These are phyloP conservation scores for Sambucus nigra DNA, from an alignment of 129 eudicot genomes.

Conservation along the genomic window DNA sequence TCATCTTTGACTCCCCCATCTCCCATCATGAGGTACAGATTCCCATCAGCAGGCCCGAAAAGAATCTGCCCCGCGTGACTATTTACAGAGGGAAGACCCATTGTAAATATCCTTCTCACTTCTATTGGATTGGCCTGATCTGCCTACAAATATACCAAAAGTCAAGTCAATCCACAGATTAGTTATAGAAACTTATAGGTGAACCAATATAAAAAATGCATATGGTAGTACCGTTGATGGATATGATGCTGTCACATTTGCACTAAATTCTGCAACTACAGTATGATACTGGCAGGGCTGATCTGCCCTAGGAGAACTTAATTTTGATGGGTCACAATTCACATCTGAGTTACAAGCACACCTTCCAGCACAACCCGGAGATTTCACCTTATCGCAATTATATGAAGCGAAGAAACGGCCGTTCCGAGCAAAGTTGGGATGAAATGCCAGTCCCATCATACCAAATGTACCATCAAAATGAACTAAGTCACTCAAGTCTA, in stretches of 20 bases:
- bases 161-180: not conserved
- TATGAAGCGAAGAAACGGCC: slow-evolving; percentile 90
- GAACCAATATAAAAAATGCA: not conserved
- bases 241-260: slow-evolving; percentile 60
- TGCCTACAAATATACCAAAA: slow-evolving; percentile 35
- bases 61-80: slow-evolving; percentile 83
- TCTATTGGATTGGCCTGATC: slow-evolving; percentile 49
- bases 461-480: slow-evolving; percentile 63
- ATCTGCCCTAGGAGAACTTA: slow-evolving; percentile 18
- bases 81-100: slow-evolving; percentile 67
- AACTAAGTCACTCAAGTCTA: slow-evolving; percentile 73
- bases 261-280: slow-evolving; percentile 70
- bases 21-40: slow-evolving; percentile 78
- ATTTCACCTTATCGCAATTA: slow-evolving; percentile 62
- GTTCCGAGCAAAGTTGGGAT: slow-evolving; percentile 63
- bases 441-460: slow-evolving; percentile 86
- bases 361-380: slow-evolving; percentile 61
- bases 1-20: slow-evolving; percentile 73
- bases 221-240: slow-evolving; percentile 46
- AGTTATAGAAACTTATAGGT: not conserved
- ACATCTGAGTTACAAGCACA: slow-evolving; percentile 94
- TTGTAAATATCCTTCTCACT: slow-evolving; percentile 77
- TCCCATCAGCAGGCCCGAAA: slow-evolving; percentile 74
- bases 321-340: slow-evolving; percentile 70
- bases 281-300: slow-evolving; percentile 60